Evolutionary conservation across 768 basidiomycete genomes (phyloP).

Genomic region (Galerina sulciceps): DNA sequence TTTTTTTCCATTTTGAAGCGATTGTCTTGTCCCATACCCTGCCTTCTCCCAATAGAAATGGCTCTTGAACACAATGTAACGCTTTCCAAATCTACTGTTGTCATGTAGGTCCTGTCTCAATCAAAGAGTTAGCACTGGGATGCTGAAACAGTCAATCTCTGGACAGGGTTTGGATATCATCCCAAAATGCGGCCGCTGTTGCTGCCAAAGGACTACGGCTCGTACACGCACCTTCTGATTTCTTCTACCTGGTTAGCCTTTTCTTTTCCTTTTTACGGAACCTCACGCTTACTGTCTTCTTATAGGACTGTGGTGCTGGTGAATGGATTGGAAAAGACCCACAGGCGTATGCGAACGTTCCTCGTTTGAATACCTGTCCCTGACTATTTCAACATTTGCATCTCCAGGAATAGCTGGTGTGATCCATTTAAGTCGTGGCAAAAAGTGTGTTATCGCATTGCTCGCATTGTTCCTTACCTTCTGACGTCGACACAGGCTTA

Average conservation of each 20-base stretch:
- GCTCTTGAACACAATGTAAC: slow-evolving; percentile 57
- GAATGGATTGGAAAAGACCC: slow-evolving; percentile 65
- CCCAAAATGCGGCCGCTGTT: slow-evolving; percentile 60
- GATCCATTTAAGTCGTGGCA: slow-evolving; percentile 85
- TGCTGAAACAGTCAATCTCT: neutral
- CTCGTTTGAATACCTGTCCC: neutral
- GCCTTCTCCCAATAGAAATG: slow-evolving; percentile 65
- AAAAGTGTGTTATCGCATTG: slow-evolving; percentile 42
- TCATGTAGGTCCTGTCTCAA: slow-evolving; percentile 45
- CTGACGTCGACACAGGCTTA: slow-evolving; percentile 44
- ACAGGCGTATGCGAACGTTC: slow-evolving; percentile 33
- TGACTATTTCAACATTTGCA: neutral
- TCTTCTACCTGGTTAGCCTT: slow-evolving; percentile 68
- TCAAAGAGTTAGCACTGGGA: neutral
- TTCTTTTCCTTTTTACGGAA: neutral
- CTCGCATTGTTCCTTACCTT: too few species aligned
- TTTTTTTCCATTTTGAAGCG: neutral
- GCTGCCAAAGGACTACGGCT: slow-evolving; percentile 63
- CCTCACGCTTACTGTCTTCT: neutral
- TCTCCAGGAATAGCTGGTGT: slow-evolving; percentile 66
- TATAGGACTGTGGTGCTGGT: slow-evolving; percentile 71
- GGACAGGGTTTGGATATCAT: slow-evolving; percentile 73
- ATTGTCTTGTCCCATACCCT: slow-evolving; percentile 29
- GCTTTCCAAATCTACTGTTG: slow-evolving; percentile 53
- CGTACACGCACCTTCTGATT: slow-evolving; percentile 73